Percentiles rank a stretch among this genome's conserved stretches.
phyloP scores from a whole-genome alignment of 2,329 filamentous ascomycete genomes.

The Lasiodiplodia hormozganensis region DNA sequence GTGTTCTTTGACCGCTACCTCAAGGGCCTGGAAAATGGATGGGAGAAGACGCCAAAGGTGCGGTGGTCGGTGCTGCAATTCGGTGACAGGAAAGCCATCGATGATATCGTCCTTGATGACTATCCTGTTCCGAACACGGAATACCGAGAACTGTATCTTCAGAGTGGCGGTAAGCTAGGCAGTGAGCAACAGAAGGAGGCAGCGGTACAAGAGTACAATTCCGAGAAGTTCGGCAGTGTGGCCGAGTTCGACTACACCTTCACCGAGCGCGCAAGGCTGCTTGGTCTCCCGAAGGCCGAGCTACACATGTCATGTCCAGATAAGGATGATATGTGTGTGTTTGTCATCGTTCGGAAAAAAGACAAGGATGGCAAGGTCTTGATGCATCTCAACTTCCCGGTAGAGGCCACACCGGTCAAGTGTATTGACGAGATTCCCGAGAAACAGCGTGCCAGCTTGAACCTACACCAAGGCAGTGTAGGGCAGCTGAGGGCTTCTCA shows the following conservation, averaged over 20 bases:
- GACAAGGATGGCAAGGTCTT: slow-evolving; percentile 52
- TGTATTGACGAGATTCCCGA: slow-evolving; percentile 65
- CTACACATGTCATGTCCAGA: slow-evolving; percentile 55
- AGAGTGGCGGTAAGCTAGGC: slow-evolving; percentile 26
- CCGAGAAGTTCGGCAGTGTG: slow-evolving; percentile 33
- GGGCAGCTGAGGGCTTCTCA: slow-evolving; percentile 56
- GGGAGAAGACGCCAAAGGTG: slow-evolving; percentile 56
- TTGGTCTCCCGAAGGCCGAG: slow-evolving; percentile 56
- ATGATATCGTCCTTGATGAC: slow-evolving; percentile 33
- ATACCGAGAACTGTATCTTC: slow-evolving; percentile 32
- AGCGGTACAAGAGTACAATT: slow-evolving; percentile 33
- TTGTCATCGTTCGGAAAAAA: slow-evolving; percentile 53
- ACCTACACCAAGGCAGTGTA: slow-evolving; percentile 51
- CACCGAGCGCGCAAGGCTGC: slow-evolving; percentile 46
- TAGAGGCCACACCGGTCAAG: slow-evolving; percentile 42
- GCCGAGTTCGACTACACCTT: slow-evolving; percentile 35
- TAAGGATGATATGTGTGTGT: slow-evolving; percentile 55
- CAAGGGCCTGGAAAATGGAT: slow-evolving; percentile 52
- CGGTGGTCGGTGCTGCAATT: slow-evolving; percentile 49
- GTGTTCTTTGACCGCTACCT: slow-evolving; percentile 57
- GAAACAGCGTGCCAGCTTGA: slow-evolving; percentile 50
- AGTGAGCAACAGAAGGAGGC: slow-evolving; percentile 6
- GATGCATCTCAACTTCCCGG: slow-evolving; percentile 54
- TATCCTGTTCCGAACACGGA: slow-evolving; percentile 35
- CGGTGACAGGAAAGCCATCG: slow-evolving; percentile 34